phyloP scores from a whole-genome alignment of 2,329 filamentous ascomycete species.

The Fusarium anthophilum region DNA sequence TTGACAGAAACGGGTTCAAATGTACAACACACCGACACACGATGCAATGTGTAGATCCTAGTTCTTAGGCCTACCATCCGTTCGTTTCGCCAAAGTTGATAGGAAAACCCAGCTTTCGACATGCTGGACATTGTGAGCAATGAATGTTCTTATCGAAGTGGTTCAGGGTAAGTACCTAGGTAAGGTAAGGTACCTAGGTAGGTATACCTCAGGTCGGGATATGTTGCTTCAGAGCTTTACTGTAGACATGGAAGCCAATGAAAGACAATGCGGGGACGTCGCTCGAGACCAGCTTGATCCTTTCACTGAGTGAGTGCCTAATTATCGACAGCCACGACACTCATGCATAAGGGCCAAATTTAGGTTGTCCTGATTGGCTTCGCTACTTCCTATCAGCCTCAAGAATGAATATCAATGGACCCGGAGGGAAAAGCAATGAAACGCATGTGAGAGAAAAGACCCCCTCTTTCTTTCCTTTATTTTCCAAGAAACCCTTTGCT shows the following conservation, averaged over 20 bases:
- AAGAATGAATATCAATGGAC: constrained; percentile 3
- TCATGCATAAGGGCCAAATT: constrained; percentile 48
- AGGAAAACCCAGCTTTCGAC: neutral
- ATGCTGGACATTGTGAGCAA: constrained; percentile 1
- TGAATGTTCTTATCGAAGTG: neutral
- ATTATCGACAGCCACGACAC: constrained; percentile 59
- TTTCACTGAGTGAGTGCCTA: constrained; percentile 41
- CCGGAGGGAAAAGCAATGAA: neutral
- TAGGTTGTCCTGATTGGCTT: constrained; percentile 23
- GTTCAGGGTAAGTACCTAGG: constrained; percentile 17
- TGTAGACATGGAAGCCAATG: constrained; percentile 26
- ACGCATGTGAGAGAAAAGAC: neutral
- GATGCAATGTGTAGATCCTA: neutral
- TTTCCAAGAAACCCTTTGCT: neutral
- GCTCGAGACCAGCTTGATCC: constrained; percentile 42
- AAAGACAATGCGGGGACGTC: constrained; percentile 32
- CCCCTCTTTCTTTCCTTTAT: constrained; percentile 8
- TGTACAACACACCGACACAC: neutral
- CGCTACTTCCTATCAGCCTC: constrained; percentile 15
- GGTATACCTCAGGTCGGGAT: neutral
- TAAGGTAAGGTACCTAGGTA: neutral
- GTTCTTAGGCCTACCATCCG: neutral
- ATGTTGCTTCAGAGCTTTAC: neutral
- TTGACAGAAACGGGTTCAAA: neutral
- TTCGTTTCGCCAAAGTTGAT: neutral